Evolutionary conservation across 2,329 filamentous ascomycete genomes (phyloP).

Genomic region (Ophiostoma populinum): DNA sequence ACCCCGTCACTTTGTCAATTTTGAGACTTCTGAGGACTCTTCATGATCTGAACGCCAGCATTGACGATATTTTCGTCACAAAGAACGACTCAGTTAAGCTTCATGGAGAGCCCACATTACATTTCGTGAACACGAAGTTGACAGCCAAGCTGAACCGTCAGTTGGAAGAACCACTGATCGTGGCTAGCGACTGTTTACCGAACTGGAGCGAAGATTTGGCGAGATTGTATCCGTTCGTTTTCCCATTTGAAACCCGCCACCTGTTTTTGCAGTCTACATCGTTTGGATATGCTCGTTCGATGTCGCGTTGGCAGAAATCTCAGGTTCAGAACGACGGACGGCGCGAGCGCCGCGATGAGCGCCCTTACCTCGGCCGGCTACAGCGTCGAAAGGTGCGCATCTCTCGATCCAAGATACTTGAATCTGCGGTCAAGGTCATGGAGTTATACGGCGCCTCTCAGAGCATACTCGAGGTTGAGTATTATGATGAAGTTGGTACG

Average conservation of each 20-base stretch:
- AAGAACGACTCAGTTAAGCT: conserved; percentile 54
- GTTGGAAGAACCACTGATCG: conserved; percentile 87
- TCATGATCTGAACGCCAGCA: conserved; percentile 81
- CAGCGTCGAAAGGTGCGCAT: conserved; percentile 98
- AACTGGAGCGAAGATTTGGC: conserved; percentile 93
- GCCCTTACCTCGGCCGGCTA: conserved; percentile 76
- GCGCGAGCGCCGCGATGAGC: conserved; percentile 72
- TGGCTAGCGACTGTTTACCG: conserved; percentile 89
- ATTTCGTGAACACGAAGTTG: conserved; percentile 97
- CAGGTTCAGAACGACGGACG: conserved; percentile 68
- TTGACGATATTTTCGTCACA: conserved; percentile 76
- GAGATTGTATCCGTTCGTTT: conserved; percentile 86
- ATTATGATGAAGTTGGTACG: conserved; percentile 96
- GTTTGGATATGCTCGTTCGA: conserved; percentile 92
- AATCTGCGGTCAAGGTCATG: conserved; percentile 97
- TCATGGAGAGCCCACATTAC: conserved; percentile 67
- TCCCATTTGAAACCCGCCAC: conserved; percentile 94
- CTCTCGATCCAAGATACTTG: conserved; percentile 80
- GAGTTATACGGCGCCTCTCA: conserved; percentile 94
- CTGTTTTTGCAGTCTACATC: conserved; percentile 95
- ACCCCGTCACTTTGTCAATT: conserved; percentile 74
- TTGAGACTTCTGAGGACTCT: conserved; percentile 75
- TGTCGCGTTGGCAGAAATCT: conserved; percentile 92
- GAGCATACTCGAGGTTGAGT: conserved; percentile 91
- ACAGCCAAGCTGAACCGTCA: conserved; percentile 96